A percentile compares a stretch with the other conserved stretches of the same genome.
Conservation (phyloP, 805 yeast genomes). For the Tanozyma kutaoensis region DNA sequence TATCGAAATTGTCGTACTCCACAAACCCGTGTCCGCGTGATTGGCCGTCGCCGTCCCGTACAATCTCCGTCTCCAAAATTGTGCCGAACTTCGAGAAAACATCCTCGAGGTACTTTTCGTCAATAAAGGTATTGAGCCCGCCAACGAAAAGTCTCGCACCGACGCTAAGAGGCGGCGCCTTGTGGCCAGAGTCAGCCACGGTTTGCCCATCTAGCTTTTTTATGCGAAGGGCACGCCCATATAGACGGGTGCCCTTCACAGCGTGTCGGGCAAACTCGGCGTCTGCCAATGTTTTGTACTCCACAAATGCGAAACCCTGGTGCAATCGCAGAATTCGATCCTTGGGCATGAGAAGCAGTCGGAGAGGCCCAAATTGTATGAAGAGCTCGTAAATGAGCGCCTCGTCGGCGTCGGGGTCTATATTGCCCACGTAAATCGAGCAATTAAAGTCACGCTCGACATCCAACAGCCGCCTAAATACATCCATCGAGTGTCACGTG, state of each 20-base stretch:
- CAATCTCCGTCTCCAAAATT: slow-evolving; percentile 37
- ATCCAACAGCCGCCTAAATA: slow-evolving; percentile 22
- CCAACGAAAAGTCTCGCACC: slow-evolving; percentile 44
- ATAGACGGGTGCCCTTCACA: slow-evolving; percentile 47
- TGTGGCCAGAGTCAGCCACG: slow-evolving; percentile 1
- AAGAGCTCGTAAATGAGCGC: slow-evolving; percentile 66
- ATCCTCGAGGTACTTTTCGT: slow-evolving; percentile 37
- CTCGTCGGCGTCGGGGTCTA: slow-evolving; percentile 67
- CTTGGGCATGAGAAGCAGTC: slow-evolving; percentile 59
- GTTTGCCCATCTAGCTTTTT: slow-evolving; percentile 30
- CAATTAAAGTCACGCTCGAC: slow-evolving; percentile 44
- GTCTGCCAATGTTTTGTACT: slow-evolving; percentile 45
- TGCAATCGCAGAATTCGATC: slow-evolving; percentile 59
- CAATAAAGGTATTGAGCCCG: slow-evolving; percentile 54
- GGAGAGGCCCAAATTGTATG: slow-evolving; percentile 73
- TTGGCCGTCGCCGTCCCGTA: slow-evolving; percentile 30
- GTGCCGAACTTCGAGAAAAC: slow-evolving; percentile 63
- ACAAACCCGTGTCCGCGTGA: slow-evolving; percentile 59
- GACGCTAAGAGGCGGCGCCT: slow-evolving; percentile 10
- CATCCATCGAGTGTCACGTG: too few species aligned
- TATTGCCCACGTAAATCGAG: slow-evolving; percentile 69
- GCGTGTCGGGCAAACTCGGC: slow-evolving; percentile 56
- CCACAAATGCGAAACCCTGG: slow-evolving; percentile 86
- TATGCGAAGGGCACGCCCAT: slow-evolving; percentile 46
- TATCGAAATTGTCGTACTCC: slow-evolving; percentile 46